These are phyloP conservation scores for Aspergillus amoenus DNA, from an alignment of 2,329 filamentous ascomycete species.

Conservation along the genomic window DNA sequence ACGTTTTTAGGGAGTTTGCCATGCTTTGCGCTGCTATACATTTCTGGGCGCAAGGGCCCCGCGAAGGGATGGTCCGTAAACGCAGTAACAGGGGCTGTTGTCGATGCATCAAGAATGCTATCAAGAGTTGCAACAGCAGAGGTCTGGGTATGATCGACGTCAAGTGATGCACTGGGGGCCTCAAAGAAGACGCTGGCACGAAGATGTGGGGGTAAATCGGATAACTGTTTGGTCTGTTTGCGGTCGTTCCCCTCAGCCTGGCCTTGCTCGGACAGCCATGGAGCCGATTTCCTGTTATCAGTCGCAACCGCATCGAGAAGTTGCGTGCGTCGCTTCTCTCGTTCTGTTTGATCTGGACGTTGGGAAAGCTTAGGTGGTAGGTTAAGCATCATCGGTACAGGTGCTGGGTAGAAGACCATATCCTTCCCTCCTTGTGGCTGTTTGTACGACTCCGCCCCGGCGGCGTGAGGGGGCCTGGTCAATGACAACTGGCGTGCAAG, in stretches of 20 bases:
- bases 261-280: constrained; percentile 40
- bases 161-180: constrained; percentile 55
- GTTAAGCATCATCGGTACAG: constrained; percentile 90
- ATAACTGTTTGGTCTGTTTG: constrained; percentile 41
- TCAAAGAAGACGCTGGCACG: constrained; percentile 94
- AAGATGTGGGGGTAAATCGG: constrained; percentile 72
- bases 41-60: constrained; percentile 70
- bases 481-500: constrained; percentile 37
- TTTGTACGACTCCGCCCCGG: constrained; percentile 37
- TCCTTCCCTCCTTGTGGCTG: constrained; percentile 61
- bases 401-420: constrained; percentile 95
- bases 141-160: constrained; percentile 63
- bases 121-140: constrained; percentile 89
- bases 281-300: constrained; percentile 54
- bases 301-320: constrained; percentile 64
- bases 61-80: constrained; percentile 88
- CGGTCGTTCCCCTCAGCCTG: constrained; percentile 17
- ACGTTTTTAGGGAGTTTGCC: constrained; percentile 26
- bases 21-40: constrained; percentile 60
- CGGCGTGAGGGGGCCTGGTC: constrained; percentile 40
- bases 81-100: constrained; percentile 80
- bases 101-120: constrained; percentile 86
- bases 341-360: constrained; percentile 59
- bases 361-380: constrained; percentile 84
- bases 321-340: constrained; percentile 72